These are phyloP conservation scores for Nicotiana benthamiana DNA, from an alignment of 257 asterid genomes.

Conservation along the genomic window DNA sequence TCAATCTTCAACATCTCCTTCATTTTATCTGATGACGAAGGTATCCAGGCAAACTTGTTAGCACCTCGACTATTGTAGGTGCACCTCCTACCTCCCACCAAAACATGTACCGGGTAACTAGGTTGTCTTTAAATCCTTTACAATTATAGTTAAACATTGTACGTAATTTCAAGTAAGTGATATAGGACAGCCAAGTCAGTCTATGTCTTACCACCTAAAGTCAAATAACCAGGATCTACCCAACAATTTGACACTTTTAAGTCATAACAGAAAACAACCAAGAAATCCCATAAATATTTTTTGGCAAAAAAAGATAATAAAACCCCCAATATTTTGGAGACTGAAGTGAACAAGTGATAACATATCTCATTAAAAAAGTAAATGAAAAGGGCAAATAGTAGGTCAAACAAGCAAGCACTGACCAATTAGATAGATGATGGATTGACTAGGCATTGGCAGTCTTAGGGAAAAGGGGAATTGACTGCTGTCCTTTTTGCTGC, in stretches of 20 bases:
- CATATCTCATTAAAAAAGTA: not conserved
- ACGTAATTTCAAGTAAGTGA: not conserved
- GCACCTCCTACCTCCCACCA: too few relatives aligned
- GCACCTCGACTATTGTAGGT: too few relatives aligned
- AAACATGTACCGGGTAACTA: not conserved
- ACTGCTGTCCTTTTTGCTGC: constrained; percentile 20
- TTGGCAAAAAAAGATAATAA: not conserved
- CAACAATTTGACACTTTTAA: not conserved
- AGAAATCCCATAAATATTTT: not conserved
- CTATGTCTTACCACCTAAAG: not conserved
- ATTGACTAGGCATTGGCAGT: constrained; percentile 64
- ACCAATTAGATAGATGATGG: not conserved
- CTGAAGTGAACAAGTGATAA: not conserved
- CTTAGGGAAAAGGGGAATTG: constrained; percentile 57
- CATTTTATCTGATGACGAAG: too few relatives aligned
- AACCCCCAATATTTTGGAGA: too few relatives aligned
- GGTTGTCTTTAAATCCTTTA: not conserved
- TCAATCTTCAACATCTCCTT: not conserved
- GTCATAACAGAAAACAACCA: not conserved
- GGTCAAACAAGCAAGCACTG: constrained; percentile 16
- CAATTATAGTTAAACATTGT: not conserved
- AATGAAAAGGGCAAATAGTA: not conserved
- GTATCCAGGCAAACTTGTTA: too few relatives aligned
- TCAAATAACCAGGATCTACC: not conserved
- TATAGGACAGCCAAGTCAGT: not conserved